Evolutionary conservation across 2,329 filamentous ascomycete species (phyloP).

Genomic region (Amylocarpus encephaloides): DNA sequence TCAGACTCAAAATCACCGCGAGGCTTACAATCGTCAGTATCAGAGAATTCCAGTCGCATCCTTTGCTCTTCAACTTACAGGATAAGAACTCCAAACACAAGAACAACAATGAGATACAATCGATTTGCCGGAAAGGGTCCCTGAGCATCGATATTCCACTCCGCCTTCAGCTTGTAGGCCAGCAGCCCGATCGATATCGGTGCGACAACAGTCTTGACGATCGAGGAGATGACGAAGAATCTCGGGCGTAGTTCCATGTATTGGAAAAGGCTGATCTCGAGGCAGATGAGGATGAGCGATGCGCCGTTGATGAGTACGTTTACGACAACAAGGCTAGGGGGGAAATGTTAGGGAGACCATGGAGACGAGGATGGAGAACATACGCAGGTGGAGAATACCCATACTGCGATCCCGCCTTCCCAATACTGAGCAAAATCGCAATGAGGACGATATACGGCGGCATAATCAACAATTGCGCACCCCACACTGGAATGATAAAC

Average conservation of each 20-base stretch:
- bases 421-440: background rate
- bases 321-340: background rate
- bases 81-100: no score
- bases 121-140: no score
- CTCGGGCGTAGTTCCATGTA: background rate
- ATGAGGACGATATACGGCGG: background rate
- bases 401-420: background rate
- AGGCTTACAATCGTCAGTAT: no score
- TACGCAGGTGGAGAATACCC: background rate
- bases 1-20: no score
- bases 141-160: no score
- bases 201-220: background rate
- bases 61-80: no score
- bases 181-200: no score
- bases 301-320: background rate
- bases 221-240: background rate
- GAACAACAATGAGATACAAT: no score
- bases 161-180: no score
- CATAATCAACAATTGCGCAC: background rate
- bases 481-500: background rate
- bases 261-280: constrained; percentile 1
- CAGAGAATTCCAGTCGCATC: no score
- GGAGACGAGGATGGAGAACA: background rate
- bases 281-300: background rate
- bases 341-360: background rate